These are phyloP conservation scores for Coniochaeta hoffmannii DNA, from an alignment of 2,329 filamentous ascomycete genomes.

Conservation along the genomic window DNA sequence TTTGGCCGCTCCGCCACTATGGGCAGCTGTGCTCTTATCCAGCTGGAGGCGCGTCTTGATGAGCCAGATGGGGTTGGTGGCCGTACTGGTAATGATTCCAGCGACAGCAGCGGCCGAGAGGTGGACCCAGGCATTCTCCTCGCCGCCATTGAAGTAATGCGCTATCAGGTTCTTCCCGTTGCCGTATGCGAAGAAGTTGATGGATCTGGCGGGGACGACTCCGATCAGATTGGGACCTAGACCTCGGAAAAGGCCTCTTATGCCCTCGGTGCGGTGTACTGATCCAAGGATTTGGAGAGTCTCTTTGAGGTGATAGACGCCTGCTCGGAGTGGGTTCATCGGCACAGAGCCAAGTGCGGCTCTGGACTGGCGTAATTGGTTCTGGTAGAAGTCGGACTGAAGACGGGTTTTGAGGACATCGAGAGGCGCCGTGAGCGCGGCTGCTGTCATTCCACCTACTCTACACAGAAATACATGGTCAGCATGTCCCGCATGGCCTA, in stretches of 20 bases:
- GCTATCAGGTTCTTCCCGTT: constrained; percentile 82
- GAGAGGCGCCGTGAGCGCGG: constrained; percentile 86
- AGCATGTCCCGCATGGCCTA: neutral
- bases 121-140: constrained; percentile 69
- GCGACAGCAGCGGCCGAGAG: constrained; percentile 68
- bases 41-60: constrained; percentile 90
- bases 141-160: constrained; percentile 62
- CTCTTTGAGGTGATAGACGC: constrained; percentile 69
- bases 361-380: constrained; percentile 64
- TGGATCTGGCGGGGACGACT: constrained; percentile 80
- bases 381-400: constrained; percentile 91
- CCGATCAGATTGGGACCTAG: constrained; percentile 85
- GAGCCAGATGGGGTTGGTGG: constrained; percentile 94
- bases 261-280: constrained; percentile 75
- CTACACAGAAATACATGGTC: constrained; percentile 34
- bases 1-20: constrained; percentile 41
- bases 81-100: constrained; percentile 79
- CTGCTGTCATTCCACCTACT: constrained; percentile 81
- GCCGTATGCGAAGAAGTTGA: constrained; percentile 91
- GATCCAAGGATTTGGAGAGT: constrained; percentile 78
- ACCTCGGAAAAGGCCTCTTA: constrained; percentile 85
- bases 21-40: constrained; percentile 71
- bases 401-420: constrained; percentile 91
- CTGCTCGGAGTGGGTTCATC: constrained; percentile 58
- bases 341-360: constrained; percentile 48